Base-by-base conservation (phyloP, 2,329 filamentous ascomycete genomes). In the Fusarium fujikuroi region DNA sequence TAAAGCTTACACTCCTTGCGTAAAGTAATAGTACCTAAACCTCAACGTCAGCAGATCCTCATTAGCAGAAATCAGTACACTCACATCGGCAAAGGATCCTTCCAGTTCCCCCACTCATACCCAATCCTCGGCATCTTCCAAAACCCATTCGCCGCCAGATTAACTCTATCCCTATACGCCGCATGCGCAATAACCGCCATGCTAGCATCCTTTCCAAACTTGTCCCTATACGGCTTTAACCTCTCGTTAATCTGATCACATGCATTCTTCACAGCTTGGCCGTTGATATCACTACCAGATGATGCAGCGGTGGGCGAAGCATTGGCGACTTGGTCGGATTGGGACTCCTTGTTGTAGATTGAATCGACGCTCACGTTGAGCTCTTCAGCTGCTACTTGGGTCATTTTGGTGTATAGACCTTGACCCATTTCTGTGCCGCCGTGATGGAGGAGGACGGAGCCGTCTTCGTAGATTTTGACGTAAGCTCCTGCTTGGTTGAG, bases 61-160 rank as follows among this genome's bases (percentile, higher is more conserved):
- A 1, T 1, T 4, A 2, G 3, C 1, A 25, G 1, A 16, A 5
- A 28, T 0, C 16, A 40, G 8, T 0, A 9, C 5, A 60, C 57
- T 39, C 28, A 53, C 58, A 60, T 60, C 2, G 97, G 85, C 93
- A 97, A 86, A 93, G 97, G 94, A 97, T 96, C 81, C 94, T 92
- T 21, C 83, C 97, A 97, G 63, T 91, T 90, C 25, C 92, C 94
- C 95, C 95, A 97, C 4, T 91, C 89, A 78, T 97, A 97, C 7
- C 95, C 95, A 73, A 97, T 97, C 72, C 97, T 93, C 0, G 95
- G 95, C 0, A 95, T 97, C 79, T 93, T 94, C 87, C 97, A 97
- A 84, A 95, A 96, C 2, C 95, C 95, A 74, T 97, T 94, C 5
- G 95, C 95, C 32, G 92, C 94, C 16, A 97, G 89, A 79, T 97